Evolutionary conservation across 208 protist genomes (phyloP), one percentile per base, ranked within the genome.

Genomic region (Leishmania aethiopica): DNA sequence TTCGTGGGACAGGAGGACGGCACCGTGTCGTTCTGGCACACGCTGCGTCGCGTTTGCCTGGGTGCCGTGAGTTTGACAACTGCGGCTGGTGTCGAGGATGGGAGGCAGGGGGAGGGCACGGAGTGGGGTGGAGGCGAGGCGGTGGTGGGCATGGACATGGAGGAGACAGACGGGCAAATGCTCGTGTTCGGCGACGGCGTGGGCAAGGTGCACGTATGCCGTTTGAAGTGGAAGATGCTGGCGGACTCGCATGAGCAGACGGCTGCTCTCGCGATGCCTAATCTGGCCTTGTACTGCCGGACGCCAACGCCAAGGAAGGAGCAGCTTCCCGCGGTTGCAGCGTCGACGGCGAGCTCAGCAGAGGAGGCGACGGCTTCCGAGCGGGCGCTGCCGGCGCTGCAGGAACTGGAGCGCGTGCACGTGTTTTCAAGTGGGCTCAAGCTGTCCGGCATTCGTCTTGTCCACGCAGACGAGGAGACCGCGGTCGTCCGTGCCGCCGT

Each of bases 11-110:
- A 97, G 84, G 81, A 77, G 8, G 94, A 97, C 77, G 94, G 92
- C 73, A 97, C 91, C 13, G 79, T 97, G 19, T 90, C 87, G 45
- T 81, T 94, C 51, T 97, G 94, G 94, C 92, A 97, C 71, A 93
- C 89, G 17, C 64, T 95, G 1, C 92, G 89, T 7, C 87, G 92
- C 28, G 82, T 91, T 53, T 91, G 90, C 75, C 81, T 97, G 60
- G 90, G 89, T n/a, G 82, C 79, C 59, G 82, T 95, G 37, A 94
- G 80, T 82, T 59, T 97, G 32, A 82, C 75, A 25, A 51, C 79
- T 51, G 75, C 87, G 19, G 83, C 84, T 40, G 86, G 90, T 28
- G 70, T 89, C 11, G 53, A 82, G 19, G 80, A 83, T 35, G 57
- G 71, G 11, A 77, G 70, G 69, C 47, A 62, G 1, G 71, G 51